These are phyloP conservation scores for Quercus wislizeni DNA, from an alignment of 306 rosid species.

Conservation along the genomic window DNA sequence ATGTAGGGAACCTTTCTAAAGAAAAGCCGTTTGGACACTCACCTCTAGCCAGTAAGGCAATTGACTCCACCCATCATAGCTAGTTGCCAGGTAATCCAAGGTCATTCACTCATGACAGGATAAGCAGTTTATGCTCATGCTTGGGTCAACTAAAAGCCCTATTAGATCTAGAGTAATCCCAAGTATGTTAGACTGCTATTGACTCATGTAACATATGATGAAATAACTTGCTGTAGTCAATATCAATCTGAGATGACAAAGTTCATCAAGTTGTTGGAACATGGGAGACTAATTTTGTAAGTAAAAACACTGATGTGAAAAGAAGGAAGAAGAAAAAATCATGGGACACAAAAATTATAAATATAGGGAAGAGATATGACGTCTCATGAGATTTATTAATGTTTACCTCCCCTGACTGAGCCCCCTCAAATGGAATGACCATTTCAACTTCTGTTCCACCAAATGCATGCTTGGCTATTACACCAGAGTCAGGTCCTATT, in stretches of 20 bases:
- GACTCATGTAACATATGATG: constrained; percentile 7
- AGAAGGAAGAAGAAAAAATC: background rate
- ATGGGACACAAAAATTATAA: background rate
- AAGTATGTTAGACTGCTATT: background rate
- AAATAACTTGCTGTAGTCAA: background rate
- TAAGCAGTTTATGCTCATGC: too few species aligned
- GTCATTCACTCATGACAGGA: too few species aligned
- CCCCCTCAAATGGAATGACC: constrained; percentile 92
- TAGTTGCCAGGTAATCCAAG: too few species aligned
- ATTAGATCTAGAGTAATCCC: constrained; percentile 1
- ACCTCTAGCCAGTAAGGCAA: too few species aligned
- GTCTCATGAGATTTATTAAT: background rate
- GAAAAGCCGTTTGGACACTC: too few species aligned
- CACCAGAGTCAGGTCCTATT: constrained; percentile 72
- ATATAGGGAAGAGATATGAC: background rate
- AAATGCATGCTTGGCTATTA: constrained; percentile 69
- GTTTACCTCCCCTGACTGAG: constrained; percentile 73
- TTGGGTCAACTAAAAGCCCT: background rate
- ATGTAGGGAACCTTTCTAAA: too few species aligned
- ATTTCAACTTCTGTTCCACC: constrained; percentile 89
- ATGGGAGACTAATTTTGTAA: background rate
- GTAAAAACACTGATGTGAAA: background rate
- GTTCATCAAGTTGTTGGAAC: background rate
- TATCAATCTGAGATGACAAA: background rate
- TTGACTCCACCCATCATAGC: too few species aligned